Evolutionary conservation across 352 stramenopile species (phyloP), one percentile per base, ranked within the genome.

Genomic region (Aphanomyces stellatus): DNA sequence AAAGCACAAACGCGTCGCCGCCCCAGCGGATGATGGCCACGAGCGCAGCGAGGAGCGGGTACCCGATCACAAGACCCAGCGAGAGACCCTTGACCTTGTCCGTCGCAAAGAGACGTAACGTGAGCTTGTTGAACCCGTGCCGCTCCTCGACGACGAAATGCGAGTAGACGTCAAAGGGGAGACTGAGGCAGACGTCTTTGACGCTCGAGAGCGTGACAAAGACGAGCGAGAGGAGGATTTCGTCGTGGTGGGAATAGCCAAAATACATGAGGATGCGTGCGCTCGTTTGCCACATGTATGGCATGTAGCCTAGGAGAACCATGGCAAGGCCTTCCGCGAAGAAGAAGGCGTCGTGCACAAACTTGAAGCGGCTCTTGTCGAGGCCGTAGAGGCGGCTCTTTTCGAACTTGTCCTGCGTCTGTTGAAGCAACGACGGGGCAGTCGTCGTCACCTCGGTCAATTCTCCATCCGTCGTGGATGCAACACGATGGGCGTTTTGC

Each of bases 121-220:
- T 98, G 69, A 96, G 88, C 73, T 99, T 99, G 77, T 99, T 99
- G 71, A 99, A 99, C 27, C 96, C 96, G 71, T 99, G 96, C 35
- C 93, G 88, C 41, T 83, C 85, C 73, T 99, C 97, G 59, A 99
- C 87, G 46, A 97, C 82, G 76, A 99, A 99, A 7, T 93, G 98
- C 60, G 86, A 96, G 78, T 97, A 98, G n/a, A 93, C 72, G 22
- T 69, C 72, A 60, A 94, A 91, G 28, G 87, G 88, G 11, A 95
- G 69, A 1, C 69, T 67, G 15, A 87, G 55, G 11, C 91, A 4
- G 27, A 77, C 86, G 37, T 93, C 82, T 19, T 80, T 74, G 15
- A 90, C 24, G 22, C 71, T 84, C 60, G 81, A 87, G 35, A 95
- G 74, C 46, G 74, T 79, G 37, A 91, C 65, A 37, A 94, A 72